A percentile compares a stretch with the other conserved stretches of the same genome.
Conservation (phyloP, 805 yeast genomes). For the Brettanomyces bruxellensis region DNA sequence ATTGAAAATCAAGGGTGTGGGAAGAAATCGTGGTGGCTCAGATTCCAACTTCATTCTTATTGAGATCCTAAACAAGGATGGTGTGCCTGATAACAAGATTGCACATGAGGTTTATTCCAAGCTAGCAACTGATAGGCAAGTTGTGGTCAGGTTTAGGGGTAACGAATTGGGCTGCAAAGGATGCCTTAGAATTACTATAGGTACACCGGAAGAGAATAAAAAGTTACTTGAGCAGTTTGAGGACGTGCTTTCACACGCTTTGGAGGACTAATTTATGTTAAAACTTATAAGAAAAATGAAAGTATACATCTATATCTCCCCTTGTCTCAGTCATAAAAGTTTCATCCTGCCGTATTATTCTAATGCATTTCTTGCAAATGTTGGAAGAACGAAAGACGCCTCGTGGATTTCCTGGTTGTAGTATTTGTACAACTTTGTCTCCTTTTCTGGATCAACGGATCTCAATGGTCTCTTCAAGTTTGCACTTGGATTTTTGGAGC, state of each 20-base stretch:
- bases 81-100: constrained; percentile 55
- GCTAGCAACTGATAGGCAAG: constrained; percentile 63
- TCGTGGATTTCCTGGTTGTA: constrained; percentile 78
- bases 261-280: constrained; percentile 4
- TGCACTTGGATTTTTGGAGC: constrained; percentile 63
- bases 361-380: constrained; percentile 58
- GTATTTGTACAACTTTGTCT: constrained; percentile 60
- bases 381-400: constrained; percentile 88
- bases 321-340: no score
- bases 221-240: constrained; percentile 33
- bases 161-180: constrained; percentile 84
- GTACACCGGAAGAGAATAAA: constrained; percentile 70
- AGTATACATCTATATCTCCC: not conserved
- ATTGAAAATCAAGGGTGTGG: constrained; percentile 51
- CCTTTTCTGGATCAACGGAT: constrained; percentile 51
- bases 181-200: constrained; percentile 78
- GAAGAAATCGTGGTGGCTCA: constrained; percentile 68
- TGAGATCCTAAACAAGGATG: constrained; percentile 54
- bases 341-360: constrained; percentile 1
- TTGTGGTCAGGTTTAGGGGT: constrained; percentile 90
- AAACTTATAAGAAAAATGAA: not conserved
- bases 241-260: constrained; percentile 10
- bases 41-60: constrained; percentile 82
- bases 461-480: constrained; percentile 66
- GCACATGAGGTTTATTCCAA: constrained; percentile 60